Evolutionary conservation across 2,329 filamentous ascomycete species (phyloP).

Genomic region (Lecanicillium sp.): DNA sequence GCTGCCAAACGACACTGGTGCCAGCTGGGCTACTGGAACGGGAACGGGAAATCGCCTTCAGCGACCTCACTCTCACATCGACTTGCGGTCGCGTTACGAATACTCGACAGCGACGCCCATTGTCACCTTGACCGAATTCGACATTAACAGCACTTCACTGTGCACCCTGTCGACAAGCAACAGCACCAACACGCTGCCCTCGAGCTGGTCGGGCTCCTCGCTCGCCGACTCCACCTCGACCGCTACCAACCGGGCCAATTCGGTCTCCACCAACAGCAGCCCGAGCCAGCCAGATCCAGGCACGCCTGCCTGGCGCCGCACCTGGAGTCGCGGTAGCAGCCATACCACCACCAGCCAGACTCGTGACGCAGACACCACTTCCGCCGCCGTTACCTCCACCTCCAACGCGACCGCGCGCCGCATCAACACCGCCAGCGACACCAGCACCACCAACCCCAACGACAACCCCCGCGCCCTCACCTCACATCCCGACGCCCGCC

Average conservation of each 20-base stretch:
- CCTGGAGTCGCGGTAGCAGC: slow-evolving; percentile 8
- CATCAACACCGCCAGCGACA: no score
- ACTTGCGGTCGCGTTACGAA: slow-evolving; percentile 7
- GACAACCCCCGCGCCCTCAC: slow-evolving; percentile 1
- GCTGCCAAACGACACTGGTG: no score
- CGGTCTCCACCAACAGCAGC: slow-evolving; percentile 9
- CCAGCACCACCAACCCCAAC: slow-evolving; percentile 1
- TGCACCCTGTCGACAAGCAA: background rate
- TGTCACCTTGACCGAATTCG: background rate
- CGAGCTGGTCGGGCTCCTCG: slow-evolving; percentile 9
- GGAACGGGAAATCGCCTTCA: slow-evolving; percentile 4
- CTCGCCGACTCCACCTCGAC: slow-evolving; percentile 8
- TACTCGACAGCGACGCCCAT: no score
- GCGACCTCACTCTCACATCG: slow-evolving; percentile 6
- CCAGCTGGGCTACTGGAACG: background rate
- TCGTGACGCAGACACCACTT: slow-evolving; percentile 7
- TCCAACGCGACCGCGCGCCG: no score
- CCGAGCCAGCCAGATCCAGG: slow-evolving; percentile 5
- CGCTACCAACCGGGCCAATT: slow-evolving; percentile 5
- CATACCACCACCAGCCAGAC: slow-evolving; percentile 6
- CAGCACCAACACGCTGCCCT: slow-evolving; percentile 1
- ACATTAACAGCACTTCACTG: slow-evolving; percentile 4
- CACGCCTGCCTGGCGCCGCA: background rate
- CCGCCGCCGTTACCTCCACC: no score
- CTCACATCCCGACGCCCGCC: background rate